phyloP scores from a whole-genome alignment of 257 asterid species.

The Coffea eugenioides region DNA sequence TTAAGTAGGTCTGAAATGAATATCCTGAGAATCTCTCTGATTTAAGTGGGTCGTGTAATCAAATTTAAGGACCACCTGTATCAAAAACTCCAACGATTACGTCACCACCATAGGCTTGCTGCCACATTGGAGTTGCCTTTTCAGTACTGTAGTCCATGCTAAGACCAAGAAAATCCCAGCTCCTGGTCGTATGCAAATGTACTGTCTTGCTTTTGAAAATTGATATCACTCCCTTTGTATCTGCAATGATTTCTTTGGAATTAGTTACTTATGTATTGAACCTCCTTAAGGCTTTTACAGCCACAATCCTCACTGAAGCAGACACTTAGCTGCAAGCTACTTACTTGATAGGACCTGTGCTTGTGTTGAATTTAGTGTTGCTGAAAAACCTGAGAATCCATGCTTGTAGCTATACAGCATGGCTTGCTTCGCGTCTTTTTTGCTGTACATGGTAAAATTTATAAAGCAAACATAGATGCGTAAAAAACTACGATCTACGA shows the following conservation, averaged over 20 bases:
- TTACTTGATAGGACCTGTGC: conserved; percentile 49
- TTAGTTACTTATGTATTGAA: not conserved
- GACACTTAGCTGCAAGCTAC: not conserved
- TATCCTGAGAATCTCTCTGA: too few species aligned
- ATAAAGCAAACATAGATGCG: not conserved
- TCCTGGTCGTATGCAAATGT: conserved; percentile 54
- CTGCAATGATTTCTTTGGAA: conserved; percentile 30
- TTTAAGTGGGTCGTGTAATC: not conserved
- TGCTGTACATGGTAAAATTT: conserved; percentile 21
- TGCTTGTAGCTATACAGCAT: conserved; percentile 59
- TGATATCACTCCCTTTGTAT: conserved; percentile 49
- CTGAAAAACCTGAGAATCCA: conserved; percentile 62
- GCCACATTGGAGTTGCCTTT: conserved; percentile 29
- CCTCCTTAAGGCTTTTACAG: not conserved
- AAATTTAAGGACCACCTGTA: conserved; percentile 18
- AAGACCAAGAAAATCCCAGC: conserved; percentile 75
- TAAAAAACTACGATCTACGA: not conserved
- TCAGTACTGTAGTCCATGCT: conserved; percentile 24
- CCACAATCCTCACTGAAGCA: not conserved
- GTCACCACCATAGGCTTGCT: conserved; percentile 32
- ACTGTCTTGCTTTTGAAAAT: conserved; percentile 50
- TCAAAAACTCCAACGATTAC: conserved; percentile 17
- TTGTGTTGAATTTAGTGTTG: conserved; percentile 49
- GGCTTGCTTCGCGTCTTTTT: conserved; percentile 53
- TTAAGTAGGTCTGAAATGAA: too few species aligned